Evolutionary conservation across 257 asterid species (phyloP).

Genomic region (Sherardia arvensis): DNA sequence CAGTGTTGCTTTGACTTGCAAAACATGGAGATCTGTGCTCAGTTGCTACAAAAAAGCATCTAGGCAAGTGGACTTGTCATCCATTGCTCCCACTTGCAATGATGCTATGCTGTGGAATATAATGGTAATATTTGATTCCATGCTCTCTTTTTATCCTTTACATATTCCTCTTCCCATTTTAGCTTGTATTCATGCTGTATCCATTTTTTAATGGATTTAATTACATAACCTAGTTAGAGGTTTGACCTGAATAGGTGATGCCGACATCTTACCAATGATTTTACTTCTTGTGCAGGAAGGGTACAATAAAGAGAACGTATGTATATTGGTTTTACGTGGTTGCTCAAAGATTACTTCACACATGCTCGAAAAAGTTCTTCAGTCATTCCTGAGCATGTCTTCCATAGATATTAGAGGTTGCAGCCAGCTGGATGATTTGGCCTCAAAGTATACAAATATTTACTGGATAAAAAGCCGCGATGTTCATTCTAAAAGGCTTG

Average conservation of each 20-base stretch:
- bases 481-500: conserved; percentile 41
- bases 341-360: conserved; percentile 62
- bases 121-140: conserved; percentile 40
- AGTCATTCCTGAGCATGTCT: conserved; percentile 48
- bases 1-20: conserved; percentile 77
- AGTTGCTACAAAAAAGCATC: conserved; percentile 51
- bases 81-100: conserved; percentile 50
- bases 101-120: conserved; percentile 52
- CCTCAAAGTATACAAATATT: conserved; percentile 62
- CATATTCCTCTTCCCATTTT: not conserved
- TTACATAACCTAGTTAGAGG: too few species aligned
- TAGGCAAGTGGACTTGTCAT: conserved; percentile 61
- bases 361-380: conserved; percentile 74
- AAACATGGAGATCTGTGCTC: conserved; percentile 75
- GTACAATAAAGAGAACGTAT: conserved; percentile 62
- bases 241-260: not conserved
- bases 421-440: conserved; percentile 76
- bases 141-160: not conserved
- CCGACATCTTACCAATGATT: conserved; percentile 6
- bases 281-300: conserved; percentile 51
- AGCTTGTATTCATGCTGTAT: too few species aligned
- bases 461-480: conserved; percentile 62
- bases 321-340: conserved; percentile 66
- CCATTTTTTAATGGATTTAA: too few species aligned
- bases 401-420: conserved; percentile 87